Conservation (phyloP, 306 rosid genomes). For the Prunus mongolica region DNA sequence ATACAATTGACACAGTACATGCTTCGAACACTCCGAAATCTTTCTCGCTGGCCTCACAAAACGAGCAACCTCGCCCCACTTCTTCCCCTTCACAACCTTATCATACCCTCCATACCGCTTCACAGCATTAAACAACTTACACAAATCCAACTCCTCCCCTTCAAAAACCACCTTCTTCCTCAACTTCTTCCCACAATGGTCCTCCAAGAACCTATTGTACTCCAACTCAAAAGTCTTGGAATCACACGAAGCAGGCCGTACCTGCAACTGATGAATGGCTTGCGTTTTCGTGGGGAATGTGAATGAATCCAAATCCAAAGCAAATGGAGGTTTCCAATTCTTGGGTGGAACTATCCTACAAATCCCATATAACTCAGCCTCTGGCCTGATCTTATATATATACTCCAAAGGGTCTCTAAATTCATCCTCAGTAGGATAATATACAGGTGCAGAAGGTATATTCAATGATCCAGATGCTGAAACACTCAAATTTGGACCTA, state of each 20-base stretch:
- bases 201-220: slow-evolving; percentile 75
- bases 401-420: slow-evolving; percentile 86
- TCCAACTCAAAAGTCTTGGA: slow-evolving; percentile 84
- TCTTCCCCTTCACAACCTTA: slow-evolving; percentile 70
- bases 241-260: slow-evolving; percentile 69
- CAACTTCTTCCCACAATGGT: slow-evolving; percentile 53
- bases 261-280: slow-evolving; percentile 90
- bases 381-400: slow-evolving; percentile 73
- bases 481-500: slow-evolving; percentile 58
- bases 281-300: slow-evolving; percentile 85
- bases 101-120: slow-evolving; percentile 87
- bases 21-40: slow-evolving; percentile 81
- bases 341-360: slow-evolving; percentile 90
- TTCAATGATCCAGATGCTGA: slow-evolving; percentile 37
- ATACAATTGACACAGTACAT: slow-evolving; percentile 74
- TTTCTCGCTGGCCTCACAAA: slow-evolving; percentile 51
- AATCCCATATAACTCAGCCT: slow-evolving; percentile 88
- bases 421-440: slow-evolving; percentile 80
- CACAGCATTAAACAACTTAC: slow-evolving; percentile 74
- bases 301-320: slow-evolving; percentile 57
- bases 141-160: slow-evolving; percentile 83
- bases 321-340: slow-evolving; percentile 93
- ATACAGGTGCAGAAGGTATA: slow-evolving; percentile 78
- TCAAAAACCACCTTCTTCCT: slow-evolving; percentile 76
- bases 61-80: slow-evolving; percentile 85